A percentile compares a stretch with the other conserved stretches of the same genome.
These are phyloP conservation scores for Punctularia strigosozonata DNA, from an alignment of 768 basidiomycete species.

Conservation along the genomic window DNA sequence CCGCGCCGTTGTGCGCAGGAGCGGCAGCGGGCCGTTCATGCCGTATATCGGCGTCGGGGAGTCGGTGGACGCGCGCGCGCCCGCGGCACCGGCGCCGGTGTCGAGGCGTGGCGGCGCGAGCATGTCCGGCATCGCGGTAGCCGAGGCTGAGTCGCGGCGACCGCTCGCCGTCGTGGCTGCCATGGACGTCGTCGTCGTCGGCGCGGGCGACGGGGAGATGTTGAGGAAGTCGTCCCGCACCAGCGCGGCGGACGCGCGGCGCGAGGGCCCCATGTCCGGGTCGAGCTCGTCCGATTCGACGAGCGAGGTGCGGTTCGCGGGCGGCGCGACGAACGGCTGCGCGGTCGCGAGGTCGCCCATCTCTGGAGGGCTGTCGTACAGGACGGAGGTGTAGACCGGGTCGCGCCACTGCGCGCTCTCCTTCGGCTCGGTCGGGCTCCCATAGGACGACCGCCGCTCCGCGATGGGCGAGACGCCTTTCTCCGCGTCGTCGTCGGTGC, in stretches of 20 bases:
- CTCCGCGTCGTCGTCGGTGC: conserved; percentile 20
- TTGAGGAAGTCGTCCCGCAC: conserved; percentile 4
- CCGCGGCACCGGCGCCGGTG: too few relatives aligned
- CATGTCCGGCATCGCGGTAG: too few relatives aligned
- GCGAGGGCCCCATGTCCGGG: not conserved
- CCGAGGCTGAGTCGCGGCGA: too few relatives aligned
- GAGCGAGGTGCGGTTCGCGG: conserved; percentile 3
- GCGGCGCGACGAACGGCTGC: conserved; percentile 14
- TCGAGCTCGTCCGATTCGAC: too few relatives aligned
- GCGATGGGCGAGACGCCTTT: conserved; percentile 11
- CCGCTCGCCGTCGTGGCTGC: too few relatives aligned
- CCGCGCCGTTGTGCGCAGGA: too few relatives aligned
- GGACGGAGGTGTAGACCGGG: conserved; percentile 9
- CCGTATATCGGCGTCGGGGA: not conserved
- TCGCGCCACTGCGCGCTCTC: conserved; percentile 9
- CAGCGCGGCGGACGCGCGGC: conserved; percentile 2
- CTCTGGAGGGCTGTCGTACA: not conserved
- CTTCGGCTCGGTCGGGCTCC: conserved; percentile 5
- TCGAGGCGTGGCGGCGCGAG: too few relatives aligned
- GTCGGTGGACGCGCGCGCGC: too few relatives aligned
- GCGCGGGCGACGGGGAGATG: conserved; percentile 8
- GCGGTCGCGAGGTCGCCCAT: not conserved
- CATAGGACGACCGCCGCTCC: not conserved
- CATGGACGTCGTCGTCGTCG: too few relatives aligned
- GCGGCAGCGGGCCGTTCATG: conserved; percentile 8